phyloP scores from a whole-genome alignment of 306 rosid genomes.

The Cercis canadensis region DNA sequence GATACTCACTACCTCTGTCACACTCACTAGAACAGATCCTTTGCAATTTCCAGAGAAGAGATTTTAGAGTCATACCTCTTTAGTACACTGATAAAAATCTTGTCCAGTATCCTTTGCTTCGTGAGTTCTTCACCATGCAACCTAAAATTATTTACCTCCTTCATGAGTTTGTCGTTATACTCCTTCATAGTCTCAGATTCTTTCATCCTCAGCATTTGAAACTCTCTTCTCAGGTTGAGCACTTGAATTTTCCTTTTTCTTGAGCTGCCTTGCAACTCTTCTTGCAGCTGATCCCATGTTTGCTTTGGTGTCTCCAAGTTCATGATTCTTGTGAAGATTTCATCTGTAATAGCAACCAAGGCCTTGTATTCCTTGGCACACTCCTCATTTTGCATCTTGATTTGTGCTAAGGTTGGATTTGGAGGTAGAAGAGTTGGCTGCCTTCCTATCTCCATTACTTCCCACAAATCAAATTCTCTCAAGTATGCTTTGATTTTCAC shows the following conservation, averaged over 20 bases:
- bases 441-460: not conserved
- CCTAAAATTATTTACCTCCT: not conserved
- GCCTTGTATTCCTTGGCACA: not conserved
- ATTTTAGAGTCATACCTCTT: not conserved
- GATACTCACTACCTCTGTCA: not conserved
- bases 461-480: not conserved
- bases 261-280: not conserved
- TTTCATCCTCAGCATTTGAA: conserved; percentile 14
- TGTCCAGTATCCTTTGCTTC: not conserved
- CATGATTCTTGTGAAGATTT: conserved; percentile 7
- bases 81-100: not conserved
- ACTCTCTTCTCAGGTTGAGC: not conserved
- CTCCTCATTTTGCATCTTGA: not conserved
- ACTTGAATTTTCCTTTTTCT: not conserved
- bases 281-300: not conserved
- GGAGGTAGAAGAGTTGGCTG: not conserved
- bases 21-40: not conserved
- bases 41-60: not conserved
- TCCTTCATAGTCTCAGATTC: not conserved
- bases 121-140: not conserved
- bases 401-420: not conserved
- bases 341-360: not conserved
- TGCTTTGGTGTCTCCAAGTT: not conserved
- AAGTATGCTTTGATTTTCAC: too few species aligned
- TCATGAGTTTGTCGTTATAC: not conserved